phyloP scores from a whole-genome alignment of 139 green algal species.

The Picochlorum sp. region DNA sequence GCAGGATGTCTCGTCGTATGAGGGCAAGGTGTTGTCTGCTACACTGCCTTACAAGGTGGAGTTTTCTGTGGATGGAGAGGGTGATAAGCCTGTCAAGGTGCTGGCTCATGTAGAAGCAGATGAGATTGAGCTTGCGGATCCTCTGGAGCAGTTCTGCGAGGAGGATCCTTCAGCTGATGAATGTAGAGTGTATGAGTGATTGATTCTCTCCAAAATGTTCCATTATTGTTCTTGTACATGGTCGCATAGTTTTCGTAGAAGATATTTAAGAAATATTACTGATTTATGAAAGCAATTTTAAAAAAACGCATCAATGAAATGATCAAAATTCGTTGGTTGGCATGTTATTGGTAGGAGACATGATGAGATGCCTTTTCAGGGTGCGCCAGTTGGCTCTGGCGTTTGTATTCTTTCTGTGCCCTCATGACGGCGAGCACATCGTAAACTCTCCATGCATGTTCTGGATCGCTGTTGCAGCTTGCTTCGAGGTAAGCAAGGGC shows the following conservation, averaged over 20 bases:
- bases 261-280: too few species aligned
- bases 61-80: slow-evolving; percentile 32
- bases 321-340: neutral
- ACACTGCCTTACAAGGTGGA: slow-evolving; percentile 56
- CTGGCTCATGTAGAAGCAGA: slow-evolving; percentile 52
- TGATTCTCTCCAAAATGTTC: too few species aligned
- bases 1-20: slow-evolving; percentile 41
- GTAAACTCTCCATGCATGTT: slow-evolving; percentile 40
- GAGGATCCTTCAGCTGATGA: neutral
- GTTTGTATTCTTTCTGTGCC: slow-evolving; percentile 38
- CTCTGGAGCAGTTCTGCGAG: neutral
- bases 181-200: neutral
- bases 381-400: slow-evolving; percentile 26
- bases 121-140: slow-evolving; percentile 8
- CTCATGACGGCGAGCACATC: slow-evolving; percentile 48
- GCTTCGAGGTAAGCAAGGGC: slow-evolving; percentile 44
- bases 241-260: too few species aligned
- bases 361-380: slow-evolving; percentile 41
- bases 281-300: too few species aligned
- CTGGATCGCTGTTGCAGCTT: slow-evolving; percentile 29
- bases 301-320: too few species aligned
- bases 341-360: slow-evolving; percentile 7
- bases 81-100: slow-evolving; percentile 47
- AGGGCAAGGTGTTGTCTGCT: slow-evolving; percentile 56
- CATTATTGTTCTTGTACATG: too few species aligned